These are phyloP conservation scores for Didymella pomorum DNA, from an alignment of 2,329 filamentous ascomycete species.

Conservation along the genomic window DNA sequence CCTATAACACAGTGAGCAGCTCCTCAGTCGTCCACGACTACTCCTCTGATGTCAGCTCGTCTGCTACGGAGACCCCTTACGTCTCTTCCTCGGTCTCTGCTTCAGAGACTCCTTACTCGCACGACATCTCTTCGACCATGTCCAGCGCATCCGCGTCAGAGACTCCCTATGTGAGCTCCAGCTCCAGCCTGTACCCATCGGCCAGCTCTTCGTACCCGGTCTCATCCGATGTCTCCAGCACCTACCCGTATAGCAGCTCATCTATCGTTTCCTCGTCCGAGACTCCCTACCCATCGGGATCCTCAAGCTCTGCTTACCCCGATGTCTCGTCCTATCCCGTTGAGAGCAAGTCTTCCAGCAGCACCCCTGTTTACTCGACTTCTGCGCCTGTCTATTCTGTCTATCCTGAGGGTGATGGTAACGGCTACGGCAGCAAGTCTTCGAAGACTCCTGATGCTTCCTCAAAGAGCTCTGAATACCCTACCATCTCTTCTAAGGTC, in stretches of 20 bases:
- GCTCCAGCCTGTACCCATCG: conserved; percentile 6
- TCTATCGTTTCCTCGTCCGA: conserved; percentile 2
- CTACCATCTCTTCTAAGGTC: conserved; percentile 1
- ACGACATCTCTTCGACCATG: conserved; percentile 2
- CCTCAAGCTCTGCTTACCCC: conserved; percentile 10
- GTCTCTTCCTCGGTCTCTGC: conserved; percentile 2
- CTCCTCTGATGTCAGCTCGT: conserved; percentile 1
- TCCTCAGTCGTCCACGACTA: neutral
- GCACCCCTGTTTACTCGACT: conserved; percentile 17
- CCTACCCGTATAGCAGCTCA: conserved; percentile 7
- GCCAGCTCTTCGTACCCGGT: conserved; percentile 5
- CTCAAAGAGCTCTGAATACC: neutral
- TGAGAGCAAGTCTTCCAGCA: conserved; percentile 9
- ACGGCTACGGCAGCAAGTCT: conserved; percentile 1
- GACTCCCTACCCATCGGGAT: conserved; percentile 4
- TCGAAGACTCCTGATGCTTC: conserved; percentile 8
- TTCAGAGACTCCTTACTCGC: conserved; percentile 3
- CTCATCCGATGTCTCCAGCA: conserved; percentile 3
- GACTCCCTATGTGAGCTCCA: conserved; percentile 2
- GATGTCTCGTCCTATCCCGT: conserved; percentile 8
- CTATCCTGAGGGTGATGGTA: conserved; percentile 10
- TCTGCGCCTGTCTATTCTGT: conserved; percentile 15
- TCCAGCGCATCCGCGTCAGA: conserved; percentile 5
- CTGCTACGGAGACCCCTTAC: neutral
- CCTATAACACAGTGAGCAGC: neutral